Conservation (phyloP, 495 filamentous ascomycete genomes). For the Tuber umbilicatum region DNA sequence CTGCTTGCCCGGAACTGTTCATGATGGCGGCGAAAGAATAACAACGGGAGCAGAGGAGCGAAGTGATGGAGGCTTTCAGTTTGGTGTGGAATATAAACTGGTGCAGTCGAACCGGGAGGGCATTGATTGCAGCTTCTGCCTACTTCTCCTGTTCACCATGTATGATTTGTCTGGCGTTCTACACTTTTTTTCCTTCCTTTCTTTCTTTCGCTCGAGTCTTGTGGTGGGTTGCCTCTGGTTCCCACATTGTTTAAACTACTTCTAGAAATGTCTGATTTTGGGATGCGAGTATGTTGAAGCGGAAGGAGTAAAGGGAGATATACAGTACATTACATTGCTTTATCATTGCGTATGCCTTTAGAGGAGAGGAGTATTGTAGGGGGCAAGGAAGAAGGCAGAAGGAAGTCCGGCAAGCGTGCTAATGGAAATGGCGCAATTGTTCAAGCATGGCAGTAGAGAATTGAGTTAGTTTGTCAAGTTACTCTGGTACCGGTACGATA, state of each 20-base stretch:
- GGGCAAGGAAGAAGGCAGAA: not conserved
- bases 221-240: not conserved
- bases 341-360: not conserved
- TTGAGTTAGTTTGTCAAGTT: not conserved
- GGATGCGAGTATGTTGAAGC: not conserved
- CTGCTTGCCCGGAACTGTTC: not conserved
- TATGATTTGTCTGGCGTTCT: not conserved
- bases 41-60: not conserved
- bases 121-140: not conserved
- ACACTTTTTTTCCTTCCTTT: not conserved
- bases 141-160: not conserved
- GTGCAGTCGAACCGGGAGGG: not conserved
- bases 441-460: not conserved
- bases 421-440: not conserved
- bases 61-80: not conserved
- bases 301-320: not conserved
- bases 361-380: not conserved
- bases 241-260: not conserved
- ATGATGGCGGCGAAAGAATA: not conserved
- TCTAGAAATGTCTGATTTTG: not conserved
- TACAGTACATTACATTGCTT: not conserved
- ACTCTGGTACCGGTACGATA: not conserved
- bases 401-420: not conserved
- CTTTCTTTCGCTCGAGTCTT: not conserved
- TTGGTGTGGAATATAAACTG: conserved; percentile 1